A percentile compares a stretch with the other conserved stretches of the same genome.
Evolutionary conservation across 495 filamentous ascomycete species (phyloP).

Genomic region (Penicillium malachiteum): DNA sequence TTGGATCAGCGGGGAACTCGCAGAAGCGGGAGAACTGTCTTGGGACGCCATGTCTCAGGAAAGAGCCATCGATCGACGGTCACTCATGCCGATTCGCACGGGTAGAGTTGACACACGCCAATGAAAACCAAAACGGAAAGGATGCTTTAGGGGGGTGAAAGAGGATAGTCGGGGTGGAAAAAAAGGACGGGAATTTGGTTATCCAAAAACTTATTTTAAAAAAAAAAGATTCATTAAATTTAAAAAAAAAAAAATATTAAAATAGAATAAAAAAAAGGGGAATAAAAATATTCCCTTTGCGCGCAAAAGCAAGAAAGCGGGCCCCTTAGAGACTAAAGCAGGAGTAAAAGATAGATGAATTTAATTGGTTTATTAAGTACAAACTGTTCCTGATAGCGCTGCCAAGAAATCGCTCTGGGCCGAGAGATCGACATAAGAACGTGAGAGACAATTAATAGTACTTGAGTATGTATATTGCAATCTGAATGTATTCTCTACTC

Average conservation of each 20-base stretch:
- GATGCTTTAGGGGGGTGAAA: slow-evolving; percentile 16
- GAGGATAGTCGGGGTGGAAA: slow-evolving; percentile 11
- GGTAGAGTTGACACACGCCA: slow-evolving; percentile 21
- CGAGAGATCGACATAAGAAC: slow-evolving; percentile 1
- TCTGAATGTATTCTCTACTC: no score
- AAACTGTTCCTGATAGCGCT: not conserved
- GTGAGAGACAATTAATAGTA: not conserved
- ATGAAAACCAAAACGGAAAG: slow-evolving; percentile 23
- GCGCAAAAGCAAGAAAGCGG: no score
- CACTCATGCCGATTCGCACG: slow-evolving; percentile 26
- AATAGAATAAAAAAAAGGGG: not conserved
- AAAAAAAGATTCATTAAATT: not conserved
- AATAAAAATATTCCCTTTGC: not conserved
- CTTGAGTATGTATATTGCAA: no score
- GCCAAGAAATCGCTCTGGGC: slow-evolving; percentile 2
- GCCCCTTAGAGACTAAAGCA: no score
- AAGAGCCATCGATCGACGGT: slow-evolving; percentile 32
- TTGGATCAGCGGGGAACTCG: slow-evolving; percentile 27
- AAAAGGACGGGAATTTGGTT: slow-evolving; percentile 9
- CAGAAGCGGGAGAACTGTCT: slow-evolving; percentile 28
- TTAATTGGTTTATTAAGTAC: not conserved
- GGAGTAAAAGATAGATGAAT: no score
- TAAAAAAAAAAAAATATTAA: not conserved
- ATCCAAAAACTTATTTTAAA: not conserved
- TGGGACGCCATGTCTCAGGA: slow-evolving; percentile 29